Base-by-base conservation (phyloP, 2,329 filamentous ascomycete species). In the Fusarium sterilihyphosum region DNA sequence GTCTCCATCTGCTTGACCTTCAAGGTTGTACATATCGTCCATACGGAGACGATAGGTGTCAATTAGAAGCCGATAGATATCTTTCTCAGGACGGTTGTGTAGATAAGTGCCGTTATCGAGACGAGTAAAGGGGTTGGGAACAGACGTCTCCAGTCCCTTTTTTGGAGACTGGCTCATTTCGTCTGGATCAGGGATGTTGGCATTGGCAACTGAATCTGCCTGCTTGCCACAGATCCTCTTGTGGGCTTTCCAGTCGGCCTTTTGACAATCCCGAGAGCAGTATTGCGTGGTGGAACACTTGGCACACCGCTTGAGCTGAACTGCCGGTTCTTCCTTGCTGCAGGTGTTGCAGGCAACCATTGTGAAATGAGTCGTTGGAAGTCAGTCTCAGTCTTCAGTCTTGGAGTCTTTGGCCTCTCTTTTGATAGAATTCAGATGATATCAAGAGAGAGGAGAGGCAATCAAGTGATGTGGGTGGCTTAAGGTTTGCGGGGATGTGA, bases 231-330 rank as follows among this genome's bases (percentile, higher is more conserved):
- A 88, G 14, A 77, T 69, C 66, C 83, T 83, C 74, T 86, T 86
- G 78, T 90, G 87, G 6, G 22, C 33, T 71, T 86, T 86, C 86
- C 85, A 90, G 75, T 89, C 82, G 4, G 78, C 76, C 70, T 85
- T 87, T 77, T 89, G 85, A 80, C 88, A 90, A 41, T 85, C 83
- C 31, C 81, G 81, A 47, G 85, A 86, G 82, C 88, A 90, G 79
- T 90, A 90, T 33, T 73, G 79, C 1, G 82, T 81, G 1, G 72
- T 72, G n/a, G 80, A 81, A 82, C 87, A 89, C 71, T 84, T 86
- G n/a, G 84, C 83, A 76, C 87, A 89, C 58, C 78, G 70, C 68
- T 82, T 84, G 47, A 84, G 77, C 20, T 60, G 66, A 18, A 80
- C 77, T 24, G 78, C 68, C 1, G 78, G 74, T 12, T 79, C 73